Evolutionary conservation across 2,329 filamentous ascomycete species (phyloP).

Genomic region (Clonostachys solani): DNA sequence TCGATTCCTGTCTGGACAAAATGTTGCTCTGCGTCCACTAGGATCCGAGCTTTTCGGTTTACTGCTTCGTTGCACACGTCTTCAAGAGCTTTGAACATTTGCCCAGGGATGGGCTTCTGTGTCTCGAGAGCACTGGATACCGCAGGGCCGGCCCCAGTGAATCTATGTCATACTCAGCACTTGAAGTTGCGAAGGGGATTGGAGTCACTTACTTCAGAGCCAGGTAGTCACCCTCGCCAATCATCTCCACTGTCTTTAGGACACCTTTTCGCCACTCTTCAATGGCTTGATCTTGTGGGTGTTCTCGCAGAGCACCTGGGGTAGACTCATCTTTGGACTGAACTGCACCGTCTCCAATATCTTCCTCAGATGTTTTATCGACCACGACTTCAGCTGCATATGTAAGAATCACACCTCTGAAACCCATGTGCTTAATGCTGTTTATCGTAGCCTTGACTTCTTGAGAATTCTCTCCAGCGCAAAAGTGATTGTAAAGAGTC

Average conservation of each 20-base stretch:
- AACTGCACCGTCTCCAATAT: constrained; percentile 20
- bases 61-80: constrained; percentile 32
- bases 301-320: constrained; percentile 21
- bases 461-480: constrained; percentile 41
- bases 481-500: constrained; percentile 53
- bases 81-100: constrained; percentile 35
- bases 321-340: constrained; percentile 21
- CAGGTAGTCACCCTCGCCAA: constrained; percentile 25
- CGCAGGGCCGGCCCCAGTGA: constrained; percentile 33
- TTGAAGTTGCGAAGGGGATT: no score
- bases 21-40: constrained; percentile 41
- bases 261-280: constrained; percentile 27
- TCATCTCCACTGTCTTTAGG: constrained; percentile 20
- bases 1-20: constrained; percentile 34
- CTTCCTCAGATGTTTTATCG: constrained; percentile 23
- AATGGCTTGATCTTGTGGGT: constrained; percentile 21
- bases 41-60: constrained; percentile 29
- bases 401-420: constrained; percentile 50
- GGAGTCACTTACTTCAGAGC: constrained; percentile 27
- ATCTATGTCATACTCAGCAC: constrained; percentile 12
- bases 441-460: constrained; percentile 38
- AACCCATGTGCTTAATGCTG: constrained; percentile 42
- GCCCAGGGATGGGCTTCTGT: constrained; percentile 25
- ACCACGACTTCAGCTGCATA: constrained; percentile 41
- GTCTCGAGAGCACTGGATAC: constrained; percentile 31